Evolutionary conservation across 2,329 filamentous ascomycete genomes (phyloP).

Genomic region (Tolypocladium tropicale): DNA sequence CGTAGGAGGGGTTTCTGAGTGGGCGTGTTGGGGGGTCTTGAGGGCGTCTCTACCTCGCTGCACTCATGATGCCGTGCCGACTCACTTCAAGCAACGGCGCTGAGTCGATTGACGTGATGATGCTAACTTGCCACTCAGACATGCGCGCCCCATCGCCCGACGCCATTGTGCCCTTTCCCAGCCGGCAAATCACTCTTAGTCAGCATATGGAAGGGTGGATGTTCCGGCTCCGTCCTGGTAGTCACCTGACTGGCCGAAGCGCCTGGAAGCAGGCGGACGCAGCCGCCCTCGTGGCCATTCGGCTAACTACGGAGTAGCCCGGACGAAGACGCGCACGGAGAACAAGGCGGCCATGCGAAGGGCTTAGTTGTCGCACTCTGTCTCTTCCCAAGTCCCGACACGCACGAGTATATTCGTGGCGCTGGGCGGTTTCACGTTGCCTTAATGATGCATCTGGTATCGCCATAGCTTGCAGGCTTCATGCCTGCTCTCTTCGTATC

Average conservation of each 20-base stretch:
- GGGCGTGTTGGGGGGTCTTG: background rate
- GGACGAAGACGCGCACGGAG: too few species aligned
- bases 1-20: background rate
- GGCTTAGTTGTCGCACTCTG: too few species aligned
- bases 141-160: background rate
- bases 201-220: conserved; percentile 1
- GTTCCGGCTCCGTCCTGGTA: conserved; percentile 1
- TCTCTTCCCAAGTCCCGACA: too few species aligned
- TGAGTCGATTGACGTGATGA: background rate
- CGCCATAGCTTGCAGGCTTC: background rate
- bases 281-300: too few species aligned
- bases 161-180: background rate
- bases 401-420: too few species aligned
- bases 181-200: background rate
- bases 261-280: background rate
- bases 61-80: conserved; percentile 8
- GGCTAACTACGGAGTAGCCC: too few species aligned
- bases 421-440: background rate
- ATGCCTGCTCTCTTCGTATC: background rate
- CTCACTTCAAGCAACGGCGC: background rate
- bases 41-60: conserved; percentile 5
- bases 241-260: conserved; percentile 4
- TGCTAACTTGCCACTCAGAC: background rate
- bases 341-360: too few species aligned
- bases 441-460: background rate